Conservation (phyloP, 2,329 filamentous ascomycete species). For the Arthrobotrys conoides region DNA sequence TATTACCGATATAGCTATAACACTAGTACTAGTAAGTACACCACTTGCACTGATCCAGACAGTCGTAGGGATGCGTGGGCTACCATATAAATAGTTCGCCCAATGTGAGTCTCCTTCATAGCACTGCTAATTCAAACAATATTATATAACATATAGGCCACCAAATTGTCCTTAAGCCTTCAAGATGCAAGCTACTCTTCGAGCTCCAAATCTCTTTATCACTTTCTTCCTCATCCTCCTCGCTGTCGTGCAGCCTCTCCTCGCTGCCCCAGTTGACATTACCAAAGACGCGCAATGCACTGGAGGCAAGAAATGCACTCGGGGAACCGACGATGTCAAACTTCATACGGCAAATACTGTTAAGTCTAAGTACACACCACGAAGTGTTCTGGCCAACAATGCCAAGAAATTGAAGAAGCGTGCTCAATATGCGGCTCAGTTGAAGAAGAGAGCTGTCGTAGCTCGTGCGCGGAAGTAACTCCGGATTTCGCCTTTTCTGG, state of each 20-base stretch:
- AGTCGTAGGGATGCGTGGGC: too few species aligned
- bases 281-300: not conserved
- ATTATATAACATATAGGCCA: not conserved
- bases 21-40: too few species aligned
- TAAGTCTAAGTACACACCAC: conserved; percentile 1
- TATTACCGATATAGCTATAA: too few species aligned
- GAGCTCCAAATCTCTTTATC: conserved; percentile 35
- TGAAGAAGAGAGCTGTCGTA: conserved; percentile 32
- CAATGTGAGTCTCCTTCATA: too few species aligned
- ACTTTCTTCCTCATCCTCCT: conserved; percentile 47
- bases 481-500: not conserved
- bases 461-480: conserved; percentile 40
- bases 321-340: not conserved
- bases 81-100: too few species aligned
- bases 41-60: too few species aligned
- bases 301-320: conserved; percentile 5
- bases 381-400: not conserved
- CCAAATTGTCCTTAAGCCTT: not conserved
- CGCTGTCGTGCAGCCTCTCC: conserved; percentile 32
- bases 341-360: conserved; percentile 8
- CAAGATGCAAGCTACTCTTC: conserved; percentile 36
- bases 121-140: too few species aligned
- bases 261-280: conserved; percentile 25
- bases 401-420: conserved; percentile 44
- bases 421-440: conserved; percentile 10